phyloP scores from a whole-genome alignment of 768 basidiomycete species.

The Tubosaeta brunneosetosa region DNA sequence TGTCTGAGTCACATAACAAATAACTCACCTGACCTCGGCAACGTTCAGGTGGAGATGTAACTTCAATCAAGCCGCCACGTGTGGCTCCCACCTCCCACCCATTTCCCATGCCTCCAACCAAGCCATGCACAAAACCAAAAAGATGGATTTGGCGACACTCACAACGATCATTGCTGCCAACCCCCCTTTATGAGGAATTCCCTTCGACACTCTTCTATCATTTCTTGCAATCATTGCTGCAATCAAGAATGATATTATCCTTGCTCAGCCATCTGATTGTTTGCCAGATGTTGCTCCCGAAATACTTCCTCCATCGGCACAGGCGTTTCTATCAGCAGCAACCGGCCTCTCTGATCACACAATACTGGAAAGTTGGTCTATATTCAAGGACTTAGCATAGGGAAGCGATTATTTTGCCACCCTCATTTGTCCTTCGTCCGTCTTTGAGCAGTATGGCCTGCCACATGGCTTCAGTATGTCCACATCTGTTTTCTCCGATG shows the following conservation, averaged over 20 bases:
- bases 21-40: neutral
- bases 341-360: neutral
- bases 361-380: neutral
- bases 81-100: neutral
- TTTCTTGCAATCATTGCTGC: neutral
- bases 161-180: neutral
- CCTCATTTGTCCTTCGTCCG: neutral
- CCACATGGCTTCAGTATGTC: neutral
- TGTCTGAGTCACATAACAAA: neutral
- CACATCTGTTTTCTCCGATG: neutral
- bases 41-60: neutral
- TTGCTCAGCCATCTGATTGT: neutral
- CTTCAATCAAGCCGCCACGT: neutral
- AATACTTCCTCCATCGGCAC: neutral
- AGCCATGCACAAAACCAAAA: neutral
- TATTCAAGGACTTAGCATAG: neutral
- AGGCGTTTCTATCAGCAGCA: neutral
- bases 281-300: neutral
- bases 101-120: neutral
- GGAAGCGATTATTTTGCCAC: neutral
- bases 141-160: slow-evolving; percentile 1
- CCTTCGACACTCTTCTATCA: neutral
- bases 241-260: slow-evolving; percentile 2
- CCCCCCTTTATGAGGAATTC: neutral
- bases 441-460: neutral